These are phyloP conservation scores for Fusarium fracticaudum DNA, from an alignment of 2,329 filamentous ascomycete species.

Conservation along the genomic window DNA sequence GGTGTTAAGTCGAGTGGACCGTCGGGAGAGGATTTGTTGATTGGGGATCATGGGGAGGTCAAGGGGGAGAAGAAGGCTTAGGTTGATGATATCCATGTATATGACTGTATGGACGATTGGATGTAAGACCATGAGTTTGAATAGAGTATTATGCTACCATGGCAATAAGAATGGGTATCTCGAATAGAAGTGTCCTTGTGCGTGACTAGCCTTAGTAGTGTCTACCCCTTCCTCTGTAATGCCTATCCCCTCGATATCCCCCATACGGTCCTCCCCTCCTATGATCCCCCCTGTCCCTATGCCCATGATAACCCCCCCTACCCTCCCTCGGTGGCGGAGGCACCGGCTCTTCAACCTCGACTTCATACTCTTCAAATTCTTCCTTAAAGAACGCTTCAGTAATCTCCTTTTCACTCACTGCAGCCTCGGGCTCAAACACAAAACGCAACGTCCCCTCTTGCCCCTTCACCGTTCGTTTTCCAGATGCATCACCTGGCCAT, in stretches of 20 bases:
- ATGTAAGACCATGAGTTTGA: too few species aligned
- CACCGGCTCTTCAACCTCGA: slow-evolving; percentile 77
- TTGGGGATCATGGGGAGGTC: too few species aligned
- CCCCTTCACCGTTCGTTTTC: slow-evolving; percentile 50
- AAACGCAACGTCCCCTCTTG: slow-evolving; percentile 85
- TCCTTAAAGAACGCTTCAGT: slow-evolving; percentile 76
- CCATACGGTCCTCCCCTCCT: slow-evolving; percentile 48
- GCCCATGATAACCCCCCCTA: slow-evolving; percentile 46
- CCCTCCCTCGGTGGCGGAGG: slow-evolving; percentile 42
- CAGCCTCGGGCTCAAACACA: slow-evolving; percentile 83
- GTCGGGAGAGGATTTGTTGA: too few species aligned
- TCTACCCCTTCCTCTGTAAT: slow-evolving; percentile 48
- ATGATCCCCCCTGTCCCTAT: slow-evolving; percentile 47
- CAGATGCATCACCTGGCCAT: slow-evolving; percentile 46
- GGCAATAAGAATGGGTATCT: slow-evolving; percentile 21
- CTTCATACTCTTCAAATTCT: slow-evolving; percentile 79
- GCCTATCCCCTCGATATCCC: slow-evolving; percentile 48
- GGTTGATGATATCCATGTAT: too few species aligned
- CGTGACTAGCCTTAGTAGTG: slow-evolving; percentile 37
- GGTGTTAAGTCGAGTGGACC: too few species aligned
- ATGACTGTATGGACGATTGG: too few species aligned
- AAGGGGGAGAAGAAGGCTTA: too few species aligned
- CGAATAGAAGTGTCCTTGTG: background rate
- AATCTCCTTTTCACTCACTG: slow-evolving; percentile 73
- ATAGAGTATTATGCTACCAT: too few species aligned